A percentile compares a stretch with the other conserved stretches of the same genome.
phyloP scores from a whole-genome alignment of 1,139 yeast species.

The Cylindricascospora bacillispora region DNA sequence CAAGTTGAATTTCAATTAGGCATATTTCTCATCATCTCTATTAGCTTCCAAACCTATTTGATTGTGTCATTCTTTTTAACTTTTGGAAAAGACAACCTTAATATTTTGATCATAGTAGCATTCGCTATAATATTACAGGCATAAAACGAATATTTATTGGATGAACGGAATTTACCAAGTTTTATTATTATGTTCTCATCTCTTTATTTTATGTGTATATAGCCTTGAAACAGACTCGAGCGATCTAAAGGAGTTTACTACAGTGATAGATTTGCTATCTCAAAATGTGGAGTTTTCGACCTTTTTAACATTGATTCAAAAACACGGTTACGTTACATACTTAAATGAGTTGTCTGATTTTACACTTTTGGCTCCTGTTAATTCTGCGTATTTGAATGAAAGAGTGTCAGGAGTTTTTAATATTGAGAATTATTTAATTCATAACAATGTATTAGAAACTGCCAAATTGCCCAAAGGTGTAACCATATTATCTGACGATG shows the following conservation, averaged over 20 bases:
- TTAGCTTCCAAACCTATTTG: too few species aligned
- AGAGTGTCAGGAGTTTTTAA: slow-evolving; percentile 10
- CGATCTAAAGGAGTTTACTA: slow-evolving; percentile 20
- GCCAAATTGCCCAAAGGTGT: slow-evolving; percentile 9
- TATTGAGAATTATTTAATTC: slow-evolving; percentile 18
- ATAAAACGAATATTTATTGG: too few species aligned
- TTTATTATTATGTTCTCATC: too few species aligned
- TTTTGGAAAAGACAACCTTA: too few species aligned
- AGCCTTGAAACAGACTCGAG: too few species aligned
- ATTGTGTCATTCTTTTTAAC: too few species aligned
- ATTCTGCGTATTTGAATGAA: slow-evolving; percentile 52
- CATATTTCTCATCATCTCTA: too few species aligned
- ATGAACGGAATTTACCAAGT: too few species aligned
- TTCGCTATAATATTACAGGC: too few species aligned
- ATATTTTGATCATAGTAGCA: too few species aligned
- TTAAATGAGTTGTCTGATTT: slow-evolving; percentile 54
- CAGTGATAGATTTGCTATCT: slow-evolving; percentile 70
- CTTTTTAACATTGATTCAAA: slow-evolving; percentile 54
- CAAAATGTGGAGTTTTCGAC: slow-evolving; percentile 60
- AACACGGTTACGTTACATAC: slow-evolving; percentile 52
- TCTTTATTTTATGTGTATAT: too few species aligned
- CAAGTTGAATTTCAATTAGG: too few species aligned
- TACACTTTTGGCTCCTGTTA: slow-evolving; percentile 76
- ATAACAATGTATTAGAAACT: slow-evolving; percentile 12
- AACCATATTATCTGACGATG: slow-evolving; percentile 9